A percentile compares a stretch with the other conserved stretches of the same genome.
These are phyloP conservation scores for Magnolia changhungtana DNA, from an alignment of 164 flowering plant species.

Conservation along the genomic window DNA sequence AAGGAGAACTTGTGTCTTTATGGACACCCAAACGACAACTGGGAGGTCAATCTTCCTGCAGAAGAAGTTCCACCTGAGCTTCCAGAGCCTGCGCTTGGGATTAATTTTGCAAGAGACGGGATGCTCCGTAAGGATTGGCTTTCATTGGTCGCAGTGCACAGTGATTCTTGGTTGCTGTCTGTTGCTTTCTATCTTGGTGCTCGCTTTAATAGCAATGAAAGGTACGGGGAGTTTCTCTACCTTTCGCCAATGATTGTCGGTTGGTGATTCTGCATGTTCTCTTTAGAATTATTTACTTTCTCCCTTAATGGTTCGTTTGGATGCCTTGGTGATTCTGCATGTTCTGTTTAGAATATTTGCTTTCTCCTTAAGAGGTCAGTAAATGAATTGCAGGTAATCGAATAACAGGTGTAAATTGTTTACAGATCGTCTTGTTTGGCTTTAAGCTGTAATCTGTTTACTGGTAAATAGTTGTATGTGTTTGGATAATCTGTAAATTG, in stretches of 20 bases:
- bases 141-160: slow-evolving; percentile 84
- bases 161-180: slow-evolving; percentile 93
- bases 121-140: slow-evolving; percentile 91
- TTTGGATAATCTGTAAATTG: no score
- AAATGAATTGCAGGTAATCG: no score
- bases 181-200: slow-evolving; percentile 90
- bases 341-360: no score
- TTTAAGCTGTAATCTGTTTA: no score
- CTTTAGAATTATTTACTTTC: not conserved
- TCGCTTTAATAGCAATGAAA: slow-evolving; percentile 78
- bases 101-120: slow-evolving; percentile 95
- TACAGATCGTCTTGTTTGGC: no score
- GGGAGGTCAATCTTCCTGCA: slow-evolving; percentile 91
- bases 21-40: slow-evolving; percentile 75
- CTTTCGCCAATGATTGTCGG: not conserved
- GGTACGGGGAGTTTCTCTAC: slow-evolving; percentile 36
- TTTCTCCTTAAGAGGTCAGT: not conserved
- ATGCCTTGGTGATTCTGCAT: not conserved
- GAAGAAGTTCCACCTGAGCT: slow-evolving; percentile 97
- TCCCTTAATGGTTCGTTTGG: not conserved
- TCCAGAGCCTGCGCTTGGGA: slow-evolving; percentile 95
- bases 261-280: no score
- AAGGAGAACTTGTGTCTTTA: slow-evolving; percentile 88
- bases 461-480: no score
- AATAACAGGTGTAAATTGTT: no score